Base-by-base conservation (phyloP, 148 eudicot genomes). In the Camellia lanceoleosa region DNA sequence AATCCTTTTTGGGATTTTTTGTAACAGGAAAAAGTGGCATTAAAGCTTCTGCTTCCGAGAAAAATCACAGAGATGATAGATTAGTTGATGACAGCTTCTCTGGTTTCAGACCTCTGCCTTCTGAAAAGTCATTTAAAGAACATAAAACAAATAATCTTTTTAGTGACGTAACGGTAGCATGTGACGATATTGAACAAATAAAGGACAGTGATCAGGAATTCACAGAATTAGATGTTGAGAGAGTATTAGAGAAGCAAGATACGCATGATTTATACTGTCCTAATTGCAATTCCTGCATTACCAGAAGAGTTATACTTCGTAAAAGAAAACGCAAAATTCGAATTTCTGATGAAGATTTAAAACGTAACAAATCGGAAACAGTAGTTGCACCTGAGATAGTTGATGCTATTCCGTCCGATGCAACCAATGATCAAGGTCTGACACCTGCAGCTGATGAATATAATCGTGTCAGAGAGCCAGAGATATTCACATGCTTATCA, bases 181-280 rank as follows among this genome's bases (percentile, higher is more conserved):
- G 51, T 81, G 84, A 65, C 14, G 89, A 83, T 47, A 58, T 56
- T 66, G 78, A 80, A 49, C 63, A 69, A 19, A 63, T 79, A 58
- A 68, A 85, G 60, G 91, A 68, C 18, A 73, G 66, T 62, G 87
- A 85, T 41, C 78, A 73, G 49, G 91, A 87, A 59, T 68, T 76
- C 20, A 64, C 79, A 59, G 98, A 91, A 64, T 79, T 68, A 58
- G 97, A 93, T 80, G 91, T 96, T 49, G 98, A 96, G 80, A 84
- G 76, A 69, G 92, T 96, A 64, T 60, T 96, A 72, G 65, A 81
- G 71, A 83, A 88, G 87, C 99, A 96, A 81, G 87, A 85, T 75
- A 91, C 95, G 9, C 94, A 96, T 83, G 98, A 96, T 77, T 75
- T 96, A 38, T 90, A 58, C 76, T 96, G 98, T 75, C 99, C 99